Conservation (phyloP, 768 basidiomycete species). For the Kwoniella bestiolae region DNA sequence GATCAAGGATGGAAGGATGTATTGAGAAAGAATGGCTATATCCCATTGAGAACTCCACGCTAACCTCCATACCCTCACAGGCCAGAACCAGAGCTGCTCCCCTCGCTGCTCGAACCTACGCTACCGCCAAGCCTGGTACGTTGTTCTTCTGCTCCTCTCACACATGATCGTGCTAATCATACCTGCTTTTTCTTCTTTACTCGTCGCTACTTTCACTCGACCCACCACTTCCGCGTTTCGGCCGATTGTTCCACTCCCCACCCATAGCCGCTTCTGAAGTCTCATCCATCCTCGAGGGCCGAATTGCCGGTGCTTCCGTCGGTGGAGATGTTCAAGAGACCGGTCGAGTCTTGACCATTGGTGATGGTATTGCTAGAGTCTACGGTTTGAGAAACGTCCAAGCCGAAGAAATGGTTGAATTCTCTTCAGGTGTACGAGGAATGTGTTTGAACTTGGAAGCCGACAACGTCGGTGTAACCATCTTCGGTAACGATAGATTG, state of each 20-base stretch:
- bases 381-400: constrained; percentile 99
- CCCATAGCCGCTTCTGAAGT: constrained; percentile 93
- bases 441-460: constrained; percentile 99
- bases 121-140: constrained; percentile 96
- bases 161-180: constrained; percentile 24
- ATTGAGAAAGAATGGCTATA: not conserved
- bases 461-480: constrained; percentile 99
- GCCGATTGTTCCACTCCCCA: constrained; percentile 11
- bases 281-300: constrained; percentile 97
- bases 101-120: constrained; percentile 67
- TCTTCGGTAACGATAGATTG: constrained; percentile 81
- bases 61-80: constrained; percentile 40
- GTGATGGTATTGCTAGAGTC: constrained; percentile 94
- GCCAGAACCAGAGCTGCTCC: constrained; percentile 55
- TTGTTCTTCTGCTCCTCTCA: constrained; percentile 30
- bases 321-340: constrained; percentile 98
- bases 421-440: constrained; percentile 98
- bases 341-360: constrained; percentile 96
- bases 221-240: constrained; percentile 6
- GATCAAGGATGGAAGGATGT: not conserved
- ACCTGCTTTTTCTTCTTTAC: not conserved
- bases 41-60: constrained; percentile 10
- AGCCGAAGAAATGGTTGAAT: constrained; percentile 99
- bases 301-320: constrained; percentile 88
- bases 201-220: not conserved